phyloP scores from a whole-genome alignment of 495 filamentous ascomycete species.

The Podospora australis region DNA sequence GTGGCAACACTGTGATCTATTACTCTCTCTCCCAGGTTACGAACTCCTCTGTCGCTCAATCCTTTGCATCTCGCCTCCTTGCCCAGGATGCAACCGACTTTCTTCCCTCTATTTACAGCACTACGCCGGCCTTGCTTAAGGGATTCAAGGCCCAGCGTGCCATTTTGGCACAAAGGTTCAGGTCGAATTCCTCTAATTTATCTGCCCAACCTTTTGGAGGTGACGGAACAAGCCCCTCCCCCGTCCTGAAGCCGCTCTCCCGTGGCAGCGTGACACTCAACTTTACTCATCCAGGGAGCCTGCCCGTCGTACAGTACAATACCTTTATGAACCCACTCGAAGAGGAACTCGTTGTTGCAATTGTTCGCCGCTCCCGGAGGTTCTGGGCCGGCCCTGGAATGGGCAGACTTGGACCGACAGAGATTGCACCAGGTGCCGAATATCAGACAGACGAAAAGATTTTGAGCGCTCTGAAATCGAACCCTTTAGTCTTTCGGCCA shows the following conservation, averaged over 20 bases:
- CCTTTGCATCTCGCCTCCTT: slow-evolving; percentile 7
- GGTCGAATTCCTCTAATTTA: background rate
- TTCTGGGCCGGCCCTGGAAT: slow-evolving; percentile 35
- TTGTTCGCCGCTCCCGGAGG: slow-evolving; percentile 46
- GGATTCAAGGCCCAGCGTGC: slow-evolving; percentile 17
- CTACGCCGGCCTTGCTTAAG: slow-evolving; percentile 4
- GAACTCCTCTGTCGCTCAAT: slow-evolving; percentile 1
- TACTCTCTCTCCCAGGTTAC: slow-evolving; percentile 14
- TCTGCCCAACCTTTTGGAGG: slow-evolving; percentile 16
- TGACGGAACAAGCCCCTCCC: slow-evolving; percentile 18
- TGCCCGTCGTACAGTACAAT: slow-evolving; percentile 27
- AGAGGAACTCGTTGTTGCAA: slow-evolving; percentile 27
- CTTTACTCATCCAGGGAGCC: slow-evolving; percentile 19
- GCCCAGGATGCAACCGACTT: slow-evolving; percentile 10
- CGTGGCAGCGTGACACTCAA: slow-evolving; percentile 35
- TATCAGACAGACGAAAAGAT: slow-evolving; percentile 41
- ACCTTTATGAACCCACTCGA: slow-evolving; percentile 31
- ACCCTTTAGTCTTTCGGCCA: slow-evolving; percentile 10
- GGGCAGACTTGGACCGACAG: slow-evolving; percentile 24
- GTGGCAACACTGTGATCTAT: slow-evolving; percentile 10
- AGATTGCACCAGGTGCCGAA: slow-evolving; percentile 42
- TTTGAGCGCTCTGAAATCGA: slow-evolving; percentile 15
- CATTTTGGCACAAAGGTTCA: slow-evolving; percentile 13
- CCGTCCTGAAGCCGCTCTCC: slow-evolving; percentile 30
- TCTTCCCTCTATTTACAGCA: slow-evolving; percentile 14